These are phyloP conservation scores for Oropetium thomaeum DNA, from an alignment of 176 grass and related monocot species.

Conservation along the genomic window DNA sequence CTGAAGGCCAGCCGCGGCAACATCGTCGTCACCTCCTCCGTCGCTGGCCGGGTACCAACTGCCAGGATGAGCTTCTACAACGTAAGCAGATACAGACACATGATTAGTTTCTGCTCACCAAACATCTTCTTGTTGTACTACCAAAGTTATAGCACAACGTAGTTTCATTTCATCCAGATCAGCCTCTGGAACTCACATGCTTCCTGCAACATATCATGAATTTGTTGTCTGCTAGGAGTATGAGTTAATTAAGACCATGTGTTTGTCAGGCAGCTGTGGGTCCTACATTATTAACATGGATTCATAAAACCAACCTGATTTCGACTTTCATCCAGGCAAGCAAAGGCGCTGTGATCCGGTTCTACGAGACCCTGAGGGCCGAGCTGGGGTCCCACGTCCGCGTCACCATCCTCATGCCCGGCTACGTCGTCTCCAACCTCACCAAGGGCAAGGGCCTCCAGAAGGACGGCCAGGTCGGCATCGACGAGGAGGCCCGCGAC, in stretches of 20 bases:
- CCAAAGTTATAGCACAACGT: no score
- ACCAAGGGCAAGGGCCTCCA: conserved; percentile 80
- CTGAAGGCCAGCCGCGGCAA: conserved; percentile 67
- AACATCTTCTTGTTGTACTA: background rate
- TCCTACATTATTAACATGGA: no score
- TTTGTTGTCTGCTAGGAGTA: no score
- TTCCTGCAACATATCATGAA: no score
- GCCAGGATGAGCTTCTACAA: conserved; percentile 91
- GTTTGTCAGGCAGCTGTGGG: no score
- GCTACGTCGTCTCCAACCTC: conserved; percentile 78
- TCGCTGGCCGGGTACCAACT: conserved; percentile 65
- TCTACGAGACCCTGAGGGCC: conserved; percentile 67
- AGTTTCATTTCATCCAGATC: background rate
- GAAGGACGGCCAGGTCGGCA: conserved; percentile 60
- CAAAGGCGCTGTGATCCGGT: conserved; percentile 68
- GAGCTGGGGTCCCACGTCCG: conserved; percentile 63
- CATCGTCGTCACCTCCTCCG: conserved; percentile 75
- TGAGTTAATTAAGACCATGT: no score
- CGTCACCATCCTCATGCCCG: conserved; percentile 69
- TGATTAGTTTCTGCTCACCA: conserved; percentile 14
- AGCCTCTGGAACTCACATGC: background rate
- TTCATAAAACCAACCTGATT: no score
- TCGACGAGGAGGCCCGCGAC: conserved; percentile 63
- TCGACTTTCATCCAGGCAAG: no score
- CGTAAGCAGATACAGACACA: conserved; percentile 33